Conservation (phyloP, 1,284 basidiomycete genomes). For the Rhodotorula sp. region DNA sequence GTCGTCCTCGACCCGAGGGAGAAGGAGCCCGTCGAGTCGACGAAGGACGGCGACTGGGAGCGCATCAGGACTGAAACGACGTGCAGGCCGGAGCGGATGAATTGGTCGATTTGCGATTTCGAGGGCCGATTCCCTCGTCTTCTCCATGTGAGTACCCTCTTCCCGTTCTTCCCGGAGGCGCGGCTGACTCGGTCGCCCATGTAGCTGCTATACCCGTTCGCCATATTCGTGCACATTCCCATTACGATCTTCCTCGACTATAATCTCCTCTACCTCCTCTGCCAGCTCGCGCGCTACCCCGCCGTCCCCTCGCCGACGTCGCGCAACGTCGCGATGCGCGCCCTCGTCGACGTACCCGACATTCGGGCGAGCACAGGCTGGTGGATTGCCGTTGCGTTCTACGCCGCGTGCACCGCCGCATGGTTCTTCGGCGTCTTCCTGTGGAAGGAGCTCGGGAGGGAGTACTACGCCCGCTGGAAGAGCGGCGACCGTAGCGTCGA, state of each 20-base stretch:
- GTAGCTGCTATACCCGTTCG: constrained; percentile 30
- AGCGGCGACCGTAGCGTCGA: constrained; percentile 8
- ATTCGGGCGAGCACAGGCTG: constrained; percentile 22
- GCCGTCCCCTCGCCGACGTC: constrained; percentile 18
- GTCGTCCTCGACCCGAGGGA: constrained; percentile 24
- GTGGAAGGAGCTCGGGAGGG: constrained; percentile 28
- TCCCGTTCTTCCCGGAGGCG: too few relatives aligned
- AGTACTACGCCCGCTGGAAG: constrained; percentile 24
- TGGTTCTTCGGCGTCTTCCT: constrained; percentile 36
- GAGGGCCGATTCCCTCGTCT: constrained; percentile 29
- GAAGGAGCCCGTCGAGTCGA: background rate
- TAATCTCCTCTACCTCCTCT: constrained; percentile 47
- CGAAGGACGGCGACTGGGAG: constrained; percentile 15
- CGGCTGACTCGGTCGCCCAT: background rate
- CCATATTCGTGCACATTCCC: constrained; percentile 44
- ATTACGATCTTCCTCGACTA: constrained; percentile 50
- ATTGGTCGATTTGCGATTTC: constrained; percentile 29
- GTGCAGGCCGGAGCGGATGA: constrained; percentile 23
- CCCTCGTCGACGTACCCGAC: constrained; percentile 15
- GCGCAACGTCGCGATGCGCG: constrained; percentile 9
- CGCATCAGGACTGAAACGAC: constrained; percentile 14
- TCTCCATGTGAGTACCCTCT: constrained; percentile 14
- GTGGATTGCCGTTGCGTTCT: constrained; percentile 39
- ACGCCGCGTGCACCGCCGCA: constrained; percentile 32
- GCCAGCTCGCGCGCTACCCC: constrained; percentile 44